Evolutionary conservation across 2,329 filamentous ascomycete species (phyloP).

Genomic region (Lachnellula cervina): DNA sequence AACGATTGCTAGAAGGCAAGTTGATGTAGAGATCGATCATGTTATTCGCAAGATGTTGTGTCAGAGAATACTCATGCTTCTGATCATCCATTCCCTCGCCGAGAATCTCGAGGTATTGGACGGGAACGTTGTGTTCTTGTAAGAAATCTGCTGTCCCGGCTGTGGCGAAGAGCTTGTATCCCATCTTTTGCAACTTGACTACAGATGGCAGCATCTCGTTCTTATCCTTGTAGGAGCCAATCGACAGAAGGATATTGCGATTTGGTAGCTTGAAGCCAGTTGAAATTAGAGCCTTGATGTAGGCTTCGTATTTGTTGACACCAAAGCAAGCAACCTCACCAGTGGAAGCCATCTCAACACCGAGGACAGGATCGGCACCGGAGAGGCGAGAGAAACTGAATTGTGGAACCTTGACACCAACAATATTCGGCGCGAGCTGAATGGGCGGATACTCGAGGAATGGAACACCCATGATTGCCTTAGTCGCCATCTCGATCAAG

Average conservation of each 20-base stretch:
- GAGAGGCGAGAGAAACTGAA: constrained; percentile 98
- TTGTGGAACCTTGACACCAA: constrained; percentile 96
- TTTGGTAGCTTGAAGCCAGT: constrained; percentile 96
- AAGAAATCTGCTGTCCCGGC: constrained; percentile 96
- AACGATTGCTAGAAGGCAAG: constrained; percentile 96
- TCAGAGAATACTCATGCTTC: constrained; percentile 93
- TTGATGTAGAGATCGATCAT: constrained; percentile 99
- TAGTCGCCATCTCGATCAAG: constrained; percentile 96
- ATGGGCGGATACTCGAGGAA: constrained; percentile 77
- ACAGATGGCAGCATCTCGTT: constrained; percentile 94
- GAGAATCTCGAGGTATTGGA: constrained; percentile 90
- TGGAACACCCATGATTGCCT: constrained; percentile 84
- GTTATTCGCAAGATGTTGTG: constrained; percentile 94
- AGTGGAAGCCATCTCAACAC: constrained; percentile 98
- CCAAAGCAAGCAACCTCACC: constrained; percentile 98
- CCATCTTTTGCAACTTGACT: constrained; percentile 80
- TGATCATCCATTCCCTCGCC: constrained; percentile 74
- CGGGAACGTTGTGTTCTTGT: constrained; percentile 83
- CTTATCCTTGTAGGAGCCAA: constrained; percentile 97
- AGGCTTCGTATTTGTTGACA: constrained; percentile 93
- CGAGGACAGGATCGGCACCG: constrained; percentile 90
- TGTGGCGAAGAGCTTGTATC: constrained; percentile 94
- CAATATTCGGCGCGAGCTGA: constrained; percentile 72
- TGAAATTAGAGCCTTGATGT: constrained; percentile 91
- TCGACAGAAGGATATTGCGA: constrained; percentile 90